Evolutionary conservation across 768 basidiomycete species (phyloP).

Genomic region (Leucogyrophana mollusca): DNA sequence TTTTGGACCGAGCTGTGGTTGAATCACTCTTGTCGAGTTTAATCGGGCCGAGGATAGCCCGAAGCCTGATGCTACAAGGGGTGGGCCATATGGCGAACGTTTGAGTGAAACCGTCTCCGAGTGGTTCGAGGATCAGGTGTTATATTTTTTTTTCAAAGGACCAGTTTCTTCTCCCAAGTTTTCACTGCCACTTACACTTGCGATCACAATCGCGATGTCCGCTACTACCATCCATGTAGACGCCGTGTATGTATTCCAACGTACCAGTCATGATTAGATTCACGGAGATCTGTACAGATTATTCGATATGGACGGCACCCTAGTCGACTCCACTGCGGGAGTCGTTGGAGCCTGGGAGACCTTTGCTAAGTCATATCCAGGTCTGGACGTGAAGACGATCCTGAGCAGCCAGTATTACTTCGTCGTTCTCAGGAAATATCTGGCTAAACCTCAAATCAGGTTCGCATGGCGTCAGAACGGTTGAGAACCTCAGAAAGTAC

Average conservation of each 20-base stretch:
- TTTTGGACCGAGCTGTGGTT: neutral
- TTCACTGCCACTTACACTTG: constrained; percentile 13
- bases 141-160: neutral
- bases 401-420: constrained; percentile 52
- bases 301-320: constrained; percentile 84
- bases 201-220: constrained; percentile 29
- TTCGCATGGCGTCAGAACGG: constrained; percentile 81
- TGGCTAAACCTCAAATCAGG: constrained; percentile 34
- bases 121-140: neutral
- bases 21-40: neutral
- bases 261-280: neutral
- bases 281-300: constrained; percentile 40
- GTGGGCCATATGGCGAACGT: no score
- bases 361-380: constrained; percentile 71
- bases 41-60: neutral
- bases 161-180: constrained; percentile 2
- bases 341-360: constrained; percentile 80
- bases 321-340: constrained; percentile 80
- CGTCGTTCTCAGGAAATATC: neutral
- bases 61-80: no score
- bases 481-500: constrained; percentile 73
- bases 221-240: constrained; percentile 34
- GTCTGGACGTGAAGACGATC: constrained; percentile 58
- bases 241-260: constrained; percentile 34
- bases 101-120: constrained; percentile 1